Conservation (phyloP, 768 basidiomycete genomes). For the Heimioporus sp. region DNA sequence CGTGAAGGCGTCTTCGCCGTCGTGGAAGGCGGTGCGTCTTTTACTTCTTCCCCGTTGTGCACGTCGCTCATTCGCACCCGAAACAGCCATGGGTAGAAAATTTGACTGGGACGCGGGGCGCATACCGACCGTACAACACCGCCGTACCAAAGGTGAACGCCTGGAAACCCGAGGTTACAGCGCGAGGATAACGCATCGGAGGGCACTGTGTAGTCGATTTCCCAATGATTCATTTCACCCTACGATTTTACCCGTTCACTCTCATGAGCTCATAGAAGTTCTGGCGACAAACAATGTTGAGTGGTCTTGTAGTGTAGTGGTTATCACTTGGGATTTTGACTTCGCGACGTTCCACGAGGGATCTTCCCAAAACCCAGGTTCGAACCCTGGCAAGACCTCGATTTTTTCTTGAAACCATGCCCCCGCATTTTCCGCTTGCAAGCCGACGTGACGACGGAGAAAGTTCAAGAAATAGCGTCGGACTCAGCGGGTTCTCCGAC, state of each 20-base stretch:
- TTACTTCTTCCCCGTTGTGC: neutral
- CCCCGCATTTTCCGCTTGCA: no score
- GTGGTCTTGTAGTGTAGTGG: constrained; percentile 27
- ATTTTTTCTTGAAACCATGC: no score
- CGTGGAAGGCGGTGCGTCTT: constrained; percentile 79
- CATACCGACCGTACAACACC: constrained; percentile 88
- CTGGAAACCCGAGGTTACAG: constrained; percentile 75
- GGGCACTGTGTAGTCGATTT: neutral
- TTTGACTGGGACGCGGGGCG: constrained; percentile 89
- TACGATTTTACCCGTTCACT: neutral
- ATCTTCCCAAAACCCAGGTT: constrained; percentile 25
- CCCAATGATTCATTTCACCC: neutral
- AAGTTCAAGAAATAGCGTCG: no score
- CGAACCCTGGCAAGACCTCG: constrained; percentile 25
- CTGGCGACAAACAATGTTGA: no score
- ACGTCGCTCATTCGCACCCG: no score
- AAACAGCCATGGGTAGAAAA: constrained; percentile 81
- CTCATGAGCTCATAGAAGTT: no score
- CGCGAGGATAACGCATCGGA: constrained; percentile 38
- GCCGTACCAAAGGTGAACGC: constrained; percentile 74
- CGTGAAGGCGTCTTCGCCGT: constrained; percentile 63
- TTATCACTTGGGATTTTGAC: constrained; percentile 28
- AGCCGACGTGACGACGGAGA: no score
- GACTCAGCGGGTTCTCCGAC: no score
- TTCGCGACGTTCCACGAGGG: neutral